Base-by-base conservation (phyloP, 2,329 filamentous ascomycete genomes). In the Intubia oerlemansii region DNA sequence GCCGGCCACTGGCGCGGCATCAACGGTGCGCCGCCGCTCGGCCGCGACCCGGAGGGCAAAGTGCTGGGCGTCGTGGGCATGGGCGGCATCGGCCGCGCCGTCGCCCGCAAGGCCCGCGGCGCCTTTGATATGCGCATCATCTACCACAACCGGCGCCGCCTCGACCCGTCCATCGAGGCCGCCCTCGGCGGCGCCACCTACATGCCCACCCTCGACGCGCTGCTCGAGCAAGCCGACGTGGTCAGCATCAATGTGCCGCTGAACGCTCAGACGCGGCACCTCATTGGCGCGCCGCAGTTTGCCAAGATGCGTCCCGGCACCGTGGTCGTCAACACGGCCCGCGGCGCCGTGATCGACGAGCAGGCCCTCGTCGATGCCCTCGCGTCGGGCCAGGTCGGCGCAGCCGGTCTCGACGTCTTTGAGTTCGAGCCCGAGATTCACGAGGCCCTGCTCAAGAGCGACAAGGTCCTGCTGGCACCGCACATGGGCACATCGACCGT, bases 401-500 rank as follows among this genome's bases (percentile, higher is more conserved):
- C 54, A 4, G 59, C 54, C 2, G 61, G 57, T 0, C 38, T 65
- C 21, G 62, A 65, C 42, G 61, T 66, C 10, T 56, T 61, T 42
- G 54, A 57, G 27, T 36, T 56, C 39, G 62, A 67, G 41, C 62
- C 61, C 2, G 57, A 65, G 33, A 54, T 90, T 17, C 77, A 88
- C 42, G 70, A 69, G 0, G 76, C 73, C 1, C 54, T 90, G 24
- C 39, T 84, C 10, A 52, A 54, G 11, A 84, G 85, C 43, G 66
- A 66, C 3, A 63, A 67, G 39, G 77, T 79, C 14, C 56, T 85
- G 41, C 56, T 91, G 17, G 52, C 90, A 20, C 81, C 81, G 29
- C 81, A 90, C 48, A 78, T 90, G 76, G 80, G 80, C 0, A 90
- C 81, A 0, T 81, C 66, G 60, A 85, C 77, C 1, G 53, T 69